Evolutionary conservation across 192 early-diverging fungal genomes (phyloP).

Genomic region (Coemansia sp.): DNA sequence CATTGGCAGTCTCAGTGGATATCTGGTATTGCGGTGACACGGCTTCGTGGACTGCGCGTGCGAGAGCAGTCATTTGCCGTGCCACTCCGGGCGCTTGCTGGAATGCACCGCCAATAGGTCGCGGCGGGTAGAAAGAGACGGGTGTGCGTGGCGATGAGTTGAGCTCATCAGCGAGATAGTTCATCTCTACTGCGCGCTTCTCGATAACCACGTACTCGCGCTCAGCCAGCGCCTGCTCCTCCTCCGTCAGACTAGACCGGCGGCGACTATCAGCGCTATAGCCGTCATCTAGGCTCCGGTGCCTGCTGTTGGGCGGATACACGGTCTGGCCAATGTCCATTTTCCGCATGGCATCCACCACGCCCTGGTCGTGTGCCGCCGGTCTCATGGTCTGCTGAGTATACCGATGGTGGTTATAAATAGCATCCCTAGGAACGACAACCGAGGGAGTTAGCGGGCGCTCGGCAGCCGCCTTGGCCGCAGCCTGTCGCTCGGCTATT

Average conservation of each 20-base stretch:
- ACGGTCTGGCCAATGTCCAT: constrained; percentile 6
- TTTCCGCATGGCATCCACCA: constrained; percentile 11
- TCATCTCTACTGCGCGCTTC: constrained; percentile 68
- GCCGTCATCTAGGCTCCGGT: neutral
- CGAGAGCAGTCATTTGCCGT: constrained; percentile 49
- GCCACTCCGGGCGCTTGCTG: constrained; percentile 43
- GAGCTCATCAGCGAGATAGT: constrained; percentile 69
- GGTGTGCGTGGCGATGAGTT: constrained; percentile 53
- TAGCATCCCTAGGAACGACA: constrained; percentile 7
- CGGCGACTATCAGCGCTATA: neutral
- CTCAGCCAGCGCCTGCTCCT: constrained; percentile 58
- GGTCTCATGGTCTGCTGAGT: constrained; percentile 1
- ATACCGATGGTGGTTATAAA: constrained; percentile 22
- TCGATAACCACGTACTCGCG: constrained; percentile 78
- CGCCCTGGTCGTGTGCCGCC: neutral
- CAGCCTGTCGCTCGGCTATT: neutral
- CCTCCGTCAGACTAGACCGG: constrained; percentile 19
- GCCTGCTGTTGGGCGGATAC: neutral
- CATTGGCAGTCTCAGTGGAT: constrained; percentile 34
- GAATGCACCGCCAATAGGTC: constrained; percentile 18
- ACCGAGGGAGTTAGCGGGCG: neutral
- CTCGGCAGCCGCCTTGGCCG: neutral
- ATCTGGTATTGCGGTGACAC: constrained; percentile 46
- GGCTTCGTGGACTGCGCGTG: constrained; percentile 42
- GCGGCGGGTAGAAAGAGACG: constrained; percentile 40